These are phyloP conservation scores for Spinacia oleracea DNA, from an alignment of 179 eudicot genomes.

Conservation along the genomic window DNA sequence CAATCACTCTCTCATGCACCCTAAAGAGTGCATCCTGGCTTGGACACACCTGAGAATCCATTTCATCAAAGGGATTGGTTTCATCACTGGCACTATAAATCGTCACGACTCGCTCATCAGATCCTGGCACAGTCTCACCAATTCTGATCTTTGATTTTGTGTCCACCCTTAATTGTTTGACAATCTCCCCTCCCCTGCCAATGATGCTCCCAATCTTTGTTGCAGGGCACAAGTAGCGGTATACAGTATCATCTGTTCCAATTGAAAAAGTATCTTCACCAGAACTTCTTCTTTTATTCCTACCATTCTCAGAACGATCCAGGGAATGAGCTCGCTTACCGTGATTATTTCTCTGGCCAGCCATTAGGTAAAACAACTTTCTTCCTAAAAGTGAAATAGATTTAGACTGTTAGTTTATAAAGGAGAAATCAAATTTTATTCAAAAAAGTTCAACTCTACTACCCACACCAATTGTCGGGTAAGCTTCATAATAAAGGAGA, in stretches of 20 bases:
- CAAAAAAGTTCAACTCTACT: too few relatives aligned
- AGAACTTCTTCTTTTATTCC: slow-evolving; percentile 66
- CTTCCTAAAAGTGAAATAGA: neutral
- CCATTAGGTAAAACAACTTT: slow-evolving; percentile 44
- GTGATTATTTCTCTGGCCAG: slow-evolving; percentile 71
- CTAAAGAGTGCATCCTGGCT: slow-evolving; percentile 87
- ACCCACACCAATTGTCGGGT: neutral
- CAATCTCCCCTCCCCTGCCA: slow-evolving; percentile 97
- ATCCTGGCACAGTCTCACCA: slow-evolving; percentile 83
- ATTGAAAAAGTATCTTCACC: slow-evolving; percentile 63
- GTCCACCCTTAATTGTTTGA: slow-evolving; percentile 77
- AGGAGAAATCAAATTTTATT: neutral
- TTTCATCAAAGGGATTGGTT: slow-evolving; percentile 63
- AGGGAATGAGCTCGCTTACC: slow-evolving; percentile 77
- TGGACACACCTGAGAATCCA: slow-evolving; percentile 68
- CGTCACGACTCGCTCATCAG: slow-evolving; percentile 81
- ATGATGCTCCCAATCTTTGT: slow-evolving; percentile 91
- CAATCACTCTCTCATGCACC: slow-evolving; percentile 82
- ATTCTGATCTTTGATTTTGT: slow-evolving; percentile 88
- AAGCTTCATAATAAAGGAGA: too few relatives aligned
- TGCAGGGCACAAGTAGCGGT: slow-evolving; percentile 83
- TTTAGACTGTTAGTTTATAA: neutral
- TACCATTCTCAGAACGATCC: slow-evolving; percentile 65
- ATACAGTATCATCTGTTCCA: slow-evolving; percentile 81
- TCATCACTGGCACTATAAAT: slow-evolving; percentile 77